These are phyloP conservation scores for Cercophora scortea DNA, from an alignment of 495 filamentous ascomycete species.

Conservation along the genomic window DNA sequence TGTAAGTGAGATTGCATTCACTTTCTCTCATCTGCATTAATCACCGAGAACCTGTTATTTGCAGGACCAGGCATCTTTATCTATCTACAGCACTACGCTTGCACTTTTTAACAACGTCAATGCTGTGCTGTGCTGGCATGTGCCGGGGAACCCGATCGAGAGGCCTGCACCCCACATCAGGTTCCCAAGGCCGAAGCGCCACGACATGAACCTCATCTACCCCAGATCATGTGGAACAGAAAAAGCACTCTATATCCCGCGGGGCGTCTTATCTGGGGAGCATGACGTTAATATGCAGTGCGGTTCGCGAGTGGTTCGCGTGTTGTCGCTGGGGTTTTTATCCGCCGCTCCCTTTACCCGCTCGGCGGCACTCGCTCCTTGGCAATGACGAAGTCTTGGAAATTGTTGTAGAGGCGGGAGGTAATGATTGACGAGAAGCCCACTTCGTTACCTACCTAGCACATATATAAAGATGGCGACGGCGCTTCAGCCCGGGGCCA, in stretches of 20 bases:
- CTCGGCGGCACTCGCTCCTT: conserved; percentile 3
- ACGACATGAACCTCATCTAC: conserved; percentile 3
- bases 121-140: not conserved
- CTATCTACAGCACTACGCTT: not conserved
- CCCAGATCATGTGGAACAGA: conserved; percentile 8
- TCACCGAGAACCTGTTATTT: not conserved
- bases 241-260: not conserved
- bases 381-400: conserved; percentile 1
- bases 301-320: conserved; percentile 2
- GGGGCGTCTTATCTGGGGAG: not conserved
- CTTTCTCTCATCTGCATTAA: not conserved
- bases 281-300: conserved; percentile 2
- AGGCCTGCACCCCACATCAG: conserved; percentile 11
- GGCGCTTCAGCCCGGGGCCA: not conserved
- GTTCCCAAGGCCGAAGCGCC: not conserved
- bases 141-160: not conserved
- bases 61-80: no score
- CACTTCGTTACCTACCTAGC: not conserved
- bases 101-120: not conserved
- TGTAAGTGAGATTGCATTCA: no score
- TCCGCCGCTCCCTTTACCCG: conserved; percentile 7
- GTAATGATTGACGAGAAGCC: not conserved
- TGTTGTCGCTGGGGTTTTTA: conserved; percentile 3
- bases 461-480: not conserved
- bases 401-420: not conserved